phyloP scores from a whole-genome alignment of 352 stramenopile species.

The Blastocystis sp. region DNA sequence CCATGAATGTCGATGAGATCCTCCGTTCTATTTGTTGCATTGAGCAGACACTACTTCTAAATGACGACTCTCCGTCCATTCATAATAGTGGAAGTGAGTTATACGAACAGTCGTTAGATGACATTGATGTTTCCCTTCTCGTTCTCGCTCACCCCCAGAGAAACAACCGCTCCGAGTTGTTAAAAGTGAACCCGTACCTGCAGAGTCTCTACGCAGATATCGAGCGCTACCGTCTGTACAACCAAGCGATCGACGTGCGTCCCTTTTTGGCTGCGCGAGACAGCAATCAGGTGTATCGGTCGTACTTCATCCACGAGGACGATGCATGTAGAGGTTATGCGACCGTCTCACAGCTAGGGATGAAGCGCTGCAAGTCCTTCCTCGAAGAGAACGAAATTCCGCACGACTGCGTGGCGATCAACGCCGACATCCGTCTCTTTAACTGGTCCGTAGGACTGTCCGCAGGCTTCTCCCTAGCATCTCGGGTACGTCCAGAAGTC shows the following conservation, averaged over 20 bases:
- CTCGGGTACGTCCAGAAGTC: conserved; percentile 57
- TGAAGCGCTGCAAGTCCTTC: neutral
- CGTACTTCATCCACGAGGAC: neutral
- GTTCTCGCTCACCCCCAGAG: neutral
- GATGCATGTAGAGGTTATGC: neutral
- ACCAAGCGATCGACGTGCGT: neutral
- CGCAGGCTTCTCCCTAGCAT: neutral
- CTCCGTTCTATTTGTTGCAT: neutral
- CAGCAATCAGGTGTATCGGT: neutral
- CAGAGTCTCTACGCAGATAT: neutral
- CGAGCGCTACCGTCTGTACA: neutral
- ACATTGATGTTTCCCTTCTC: neutral
- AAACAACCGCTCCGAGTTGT: neutral
- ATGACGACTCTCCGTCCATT: conserved; percentile 3
- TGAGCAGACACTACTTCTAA: neutral
- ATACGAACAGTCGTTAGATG: neutral
- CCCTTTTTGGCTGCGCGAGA: neutral
- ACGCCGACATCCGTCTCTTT: conserved; percentile 65
- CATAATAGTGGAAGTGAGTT: neutral
- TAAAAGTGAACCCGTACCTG: neutral
- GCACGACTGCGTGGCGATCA: conserved; percentile 62
- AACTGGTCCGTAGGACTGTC: conserved; percentile 48
- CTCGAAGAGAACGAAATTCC: conserved; percentile 6
- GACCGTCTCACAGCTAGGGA: neutral
- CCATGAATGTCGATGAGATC: neutral